Percentiles rank a stretch among this genome's conserved stretches.
phyloP scores from a whole-genome alignment of 2,329 filamentous ascomycete species.

The Colletotrichum sp. region DNA sequence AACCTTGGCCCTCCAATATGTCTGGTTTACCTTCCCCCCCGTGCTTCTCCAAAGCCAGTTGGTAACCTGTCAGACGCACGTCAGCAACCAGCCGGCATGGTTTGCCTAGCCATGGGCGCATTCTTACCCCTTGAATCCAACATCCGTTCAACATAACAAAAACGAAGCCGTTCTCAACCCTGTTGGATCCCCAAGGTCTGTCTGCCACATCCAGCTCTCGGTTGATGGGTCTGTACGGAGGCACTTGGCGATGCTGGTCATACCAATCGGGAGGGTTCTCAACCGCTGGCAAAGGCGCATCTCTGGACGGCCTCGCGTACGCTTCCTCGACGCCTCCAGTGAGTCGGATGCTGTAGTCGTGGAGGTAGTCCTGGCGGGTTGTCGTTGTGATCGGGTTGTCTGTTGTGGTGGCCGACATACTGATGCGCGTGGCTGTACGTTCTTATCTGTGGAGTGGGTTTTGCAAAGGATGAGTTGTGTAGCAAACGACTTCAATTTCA shows the following conservation, averaged over 20 bases:
- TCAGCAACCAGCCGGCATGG: neutral
- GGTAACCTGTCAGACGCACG: neutral
- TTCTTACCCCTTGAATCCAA: slow-evolving; percentile 13
- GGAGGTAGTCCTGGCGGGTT: slow-evolving; percentile 6
- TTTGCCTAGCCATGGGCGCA: neutral
- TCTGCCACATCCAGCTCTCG: slow-evolving; percentile 21
- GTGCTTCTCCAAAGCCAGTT: slow-evolving; percentile 16
- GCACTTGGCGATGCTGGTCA: slow-evolving; percentile 25
- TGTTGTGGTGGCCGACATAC: slow-evolving; percentile 11
- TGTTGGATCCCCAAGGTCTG: slow-evolving; percentile 21
- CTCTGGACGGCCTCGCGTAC: slow-evolving; percentile 3
- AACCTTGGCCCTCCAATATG: slow-evolving; percentile 55
- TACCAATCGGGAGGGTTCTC: slow-evolving; percentile 25
- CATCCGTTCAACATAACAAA: slow-evolving; percentile 28
- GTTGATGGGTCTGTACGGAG: slow-evolving; percentile 27
- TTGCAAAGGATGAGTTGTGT: neutral
- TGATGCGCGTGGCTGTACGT: neutral
- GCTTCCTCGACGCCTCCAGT: slow-evolving; percentile 15
- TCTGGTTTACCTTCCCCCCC: slow-evolving; percentile 44
- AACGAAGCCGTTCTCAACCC: slow-evolving; percentile 25
- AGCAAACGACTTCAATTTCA: neutral
- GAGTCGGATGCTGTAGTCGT: slow-evolving; percentile 18
- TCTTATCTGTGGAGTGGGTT: neutral
- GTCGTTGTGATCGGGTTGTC: slow-evolving; percentile 7
- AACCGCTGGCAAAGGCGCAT: neutral